phyloP scores from a whole-genome alignment of 2,329 filamentous ascomycete species.

The Aspergillus sp. region DNA sequence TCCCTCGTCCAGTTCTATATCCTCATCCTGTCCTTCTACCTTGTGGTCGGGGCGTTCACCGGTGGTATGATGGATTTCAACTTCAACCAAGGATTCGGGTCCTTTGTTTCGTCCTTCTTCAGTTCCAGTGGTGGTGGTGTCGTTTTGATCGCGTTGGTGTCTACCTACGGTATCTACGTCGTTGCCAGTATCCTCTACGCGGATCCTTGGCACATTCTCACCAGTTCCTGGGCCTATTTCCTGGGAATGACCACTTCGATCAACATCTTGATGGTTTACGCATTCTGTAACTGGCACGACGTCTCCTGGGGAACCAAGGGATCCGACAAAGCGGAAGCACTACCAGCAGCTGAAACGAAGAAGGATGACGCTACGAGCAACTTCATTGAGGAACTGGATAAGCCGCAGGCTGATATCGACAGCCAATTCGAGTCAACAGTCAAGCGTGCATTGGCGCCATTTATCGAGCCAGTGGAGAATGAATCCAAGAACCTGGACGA shows the following conservation, averaged over 20 bases:
- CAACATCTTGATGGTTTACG: slow-evolving; percentile 98
- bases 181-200: slow-evolving; percentile 95
- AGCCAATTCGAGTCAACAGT: slow-evolving; percentile 93
- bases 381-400: slow-evolving; percentile 90
- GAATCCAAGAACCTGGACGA: slow-evolving; percentile 87
- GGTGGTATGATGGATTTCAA: slow-evolving; percentile 54
- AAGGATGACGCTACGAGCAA: slow-evolving; percentile 82
- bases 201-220: slow-evolving; percentile 99
- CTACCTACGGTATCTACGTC: slow-evolving; percentile 94
- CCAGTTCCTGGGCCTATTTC: slow-evolving; percentile 88
- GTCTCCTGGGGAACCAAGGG: slow-evolving; percentile 99
- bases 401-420: slow-evolving; percentile 95
- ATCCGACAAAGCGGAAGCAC: slow-evolving; percentile 84
- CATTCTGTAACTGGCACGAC: slow-evolving; percentile 99
- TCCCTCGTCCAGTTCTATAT: slow-evolving; percentile 83
- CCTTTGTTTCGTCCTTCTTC: slow-evolving; percentile 78
- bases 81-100: slow-evolving; percentile 53
- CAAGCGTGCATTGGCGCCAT: slow-evolving; percentile 82
- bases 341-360: slow-evolving; percentile 79
- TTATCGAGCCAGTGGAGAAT: slow-evolving; percentile 66
- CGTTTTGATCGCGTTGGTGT: slow-evolving; percentile 83
- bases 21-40: slow-evolving; percentile 76
- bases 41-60: slow-evolving; percentile 77
- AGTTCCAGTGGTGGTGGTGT: slow-evolving; percentile 72
- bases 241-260: slow-evolving; percentile 92